Evolutionary conservation across 306 rosid genomes (phyloP), one percentile per base, ranked within the genome.

Genomic region (Glycine latifolia): DNA sequence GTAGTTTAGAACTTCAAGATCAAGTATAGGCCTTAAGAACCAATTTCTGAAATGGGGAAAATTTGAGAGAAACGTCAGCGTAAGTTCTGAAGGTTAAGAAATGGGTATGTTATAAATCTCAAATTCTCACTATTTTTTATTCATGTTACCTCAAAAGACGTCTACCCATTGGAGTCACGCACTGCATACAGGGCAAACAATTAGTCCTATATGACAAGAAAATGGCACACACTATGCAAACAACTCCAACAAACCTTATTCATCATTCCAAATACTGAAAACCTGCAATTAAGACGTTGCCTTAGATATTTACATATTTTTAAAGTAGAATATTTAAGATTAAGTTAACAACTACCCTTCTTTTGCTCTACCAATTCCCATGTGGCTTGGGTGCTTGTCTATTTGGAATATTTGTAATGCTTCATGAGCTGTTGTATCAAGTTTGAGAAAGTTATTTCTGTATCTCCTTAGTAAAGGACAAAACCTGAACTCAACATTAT

Each of bases 291-390:
- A 71, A 72, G 79, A 79, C 82, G 82, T 85, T 66, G 76, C 67
- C 67, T 66, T 69, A 56, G 76, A 72, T 71, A 72, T n/a, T 61
- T 63, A 65, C 85, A 72, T 56, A 58, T 13, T 71, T 35, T 33
- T 16, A 54, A 70, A 79, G 73, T 67, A 77, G 58, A 83, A 59
- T 60, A 37, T 78, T 39, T 17, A 67, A 50, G 79, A 67, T 52
- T 10, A 63, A 73, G 76, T 84, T 69, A 82, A 70, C n/a, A 77
- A 80, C 60, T 86, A 95, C 99, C 98, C 99, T 88, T 95, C 99
- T 89, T 95, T 95, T 68, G 98, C 92, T 87, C 97, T 88, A 72
- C 99, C 99, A 80, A 95, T 95, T 86, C 99, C 99, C 99, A 95
- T 95, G 81, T 93, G 94, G 90, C 99, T 95, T 52, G 99, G 97